Conservation (phyloP, 2,329 filamentous ascomycete genomes). For the Aspergillus ochraceoroseus region DNA sequence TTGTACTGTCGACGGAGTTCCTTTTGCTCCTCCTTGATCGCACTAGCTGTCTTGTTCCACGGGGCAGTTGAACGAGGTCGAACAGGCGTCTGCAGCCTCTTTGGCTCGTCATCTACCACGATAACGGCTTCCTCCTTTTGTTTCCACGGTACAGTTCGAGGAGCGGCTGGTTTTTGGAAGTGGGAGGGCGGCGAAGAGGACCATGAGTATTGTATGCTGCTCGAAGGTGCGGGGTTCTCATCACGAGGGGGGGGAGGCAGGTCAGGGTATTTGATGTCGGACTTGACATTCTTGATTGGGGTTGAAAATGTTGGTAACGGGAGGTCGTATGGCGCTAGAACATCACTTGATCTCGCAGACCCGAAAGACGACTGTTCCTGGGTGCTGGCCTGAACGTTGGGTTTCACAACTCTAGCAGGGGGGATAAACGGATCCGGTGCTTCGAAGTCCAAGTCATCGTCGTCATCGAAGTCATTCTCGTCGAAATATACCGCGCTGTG, state of each 20-base stretch:
- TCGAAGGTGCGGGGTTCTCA: constrained; percentile 37
- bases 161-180: constrained; percentile 49
- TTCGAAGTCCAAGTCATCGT: constrained; percentile 62
- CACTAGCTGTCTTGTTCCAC: constrained; percentile 72
- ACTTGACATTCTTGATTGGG: constrained; percentile 15
- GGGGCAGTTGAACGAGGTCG: constrained; percentile 45
- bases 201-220: constrained; percentile 64
- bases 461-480: constrained; percentile 83
- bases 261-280: constrained; percentile 36
- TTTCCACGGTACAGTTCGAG: constrained; percentile 61
- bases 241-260: constrained; percentile 32
- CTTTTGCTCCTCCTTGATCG: constrained; percentile 72
- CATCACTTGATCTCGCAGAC: constrained; percentile 10
- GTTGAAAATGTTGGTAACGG: constrained; percentile 4
- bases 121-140: constrained; percentile 29
- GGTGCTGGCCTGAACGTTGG: constrained; percentile 9
- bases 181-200: constrained; percentile 55
- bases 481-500: constrained; percentile 58
- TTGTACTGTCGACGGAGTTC: constrained; percentile 59
- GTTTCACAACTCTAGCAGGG: constrained; percentile 17
- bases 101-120: constrained; percentile 24
- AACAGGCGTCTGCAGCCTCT: constrained; percentile 43
- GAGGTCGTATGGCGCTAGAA: constrained; percentile 1
- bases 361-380: constrained; percentile 4
- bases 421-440: constrained; percentile 30